These are phyloP conservation scores for Dothideomycetes sp. DNA, from an alignment of 2,329 filamentous ascomycete genomes.

Conservation along the genomic window DNA sequence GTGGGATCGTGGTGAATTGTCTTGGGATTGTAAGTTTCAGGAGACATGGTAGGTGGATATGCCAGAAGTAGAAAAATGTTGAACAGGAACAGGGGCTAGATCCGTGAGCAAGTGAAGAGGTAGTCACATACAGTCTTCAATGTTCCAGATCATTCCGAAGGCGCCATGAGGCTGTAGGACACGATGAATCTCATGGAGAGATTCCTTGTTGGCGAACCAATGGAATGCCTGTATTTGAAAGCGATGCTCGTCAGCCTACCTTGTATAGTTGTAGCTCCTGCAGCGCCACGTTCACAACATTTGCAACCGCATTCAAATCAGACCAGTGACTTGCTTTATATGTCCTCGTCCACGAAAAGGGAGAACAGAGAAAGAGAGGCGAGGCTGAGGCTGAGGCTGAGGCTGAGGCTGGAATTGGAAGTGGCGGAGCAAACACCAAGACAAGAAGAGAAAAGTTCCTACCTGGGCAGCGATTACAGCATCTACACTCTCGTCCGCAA, in stretches of 20 bases:
- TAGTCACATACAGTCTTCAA: slow-evolving; percentile 53
- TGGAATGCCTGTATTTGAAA: slow-evolving; percentile 29
- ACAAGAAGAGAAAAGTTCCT: slow-evolving; percentile 22
- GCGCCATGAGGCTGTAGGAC: slow-evolving; percentile 51
- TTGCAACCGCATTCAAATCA: too few relatives aligned
- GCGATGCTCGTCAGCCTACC: slow-evolving; percentile 14
- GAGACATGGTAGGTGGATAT: slow-evolving; percentile 17
- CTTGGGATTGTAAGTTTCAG: slow-evolving; percentile 25
- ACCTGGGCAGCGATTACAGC: slow-evolving; percentile 61
- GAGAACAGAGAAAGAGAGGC: too few relatives aligned
- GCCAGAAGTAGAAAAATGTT: slow-evolving; percentile 3
- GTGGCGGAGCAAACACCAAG: background rate
- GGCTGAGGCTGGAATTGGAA: background rate
- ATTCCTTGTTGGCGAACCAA: slow-evolving; percentile 57
- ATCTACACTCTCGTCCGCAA: slow-evolving; percentile 52
- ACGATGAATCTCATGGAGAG: slow-evolving; percentile 58
- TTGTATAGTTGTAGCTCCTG: too few relatives aligned
- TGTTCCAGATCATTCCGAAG: slow-evolving; percentile 64
- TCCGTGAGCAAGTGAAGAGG: slow-evolving; percentile 13
- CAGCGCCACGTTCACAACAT: too few relatives aligned
- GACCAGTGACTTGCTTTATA: too few relatives aligned
- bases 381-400: background rate
- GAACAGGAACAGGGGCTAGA: background rate
- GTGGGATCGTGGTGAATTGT: slow-evolving; percentile 55
- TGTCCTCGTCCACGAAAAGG: too few relatives aligned